phyloP scores from a whole-genome alignment of 73 alveolate genomes.

The Tetrahymena elliotti region DNA sequence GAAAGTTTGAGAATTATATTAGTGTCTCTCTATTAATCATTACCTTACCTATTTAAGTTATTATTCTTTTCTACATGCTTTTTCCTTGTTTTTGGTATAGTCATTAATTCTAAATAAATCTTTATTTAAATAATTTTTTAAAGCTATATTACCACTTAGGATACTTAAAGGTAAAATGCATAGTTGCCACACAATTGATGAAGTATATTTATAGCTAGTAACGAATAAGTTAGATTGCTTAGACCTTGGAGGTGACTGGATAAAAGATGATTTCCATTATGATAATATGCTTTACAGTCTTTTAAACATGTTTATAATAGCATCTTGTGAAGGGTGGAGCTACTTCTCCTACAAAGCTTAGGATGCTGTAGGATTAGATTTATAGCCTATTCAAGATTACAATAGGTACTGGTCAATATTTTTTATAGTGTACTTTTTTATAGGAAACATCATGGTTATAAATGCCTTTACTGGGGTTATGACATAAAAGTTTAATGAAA shows the following conservation, averaged over 20 bases:
- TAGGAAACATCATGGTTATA: conserved; percentile 11
- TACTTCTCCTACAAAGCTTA: conserved; percentile 1
- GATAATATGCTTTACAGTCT: neutral
- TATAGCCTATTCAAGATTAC: neutral
- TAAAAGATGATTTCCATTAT: neutral
- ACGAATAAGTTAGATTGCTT: neutral
- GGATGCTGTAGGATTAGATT: conserved; percentile 16
- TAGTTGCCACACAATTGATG: neutral
- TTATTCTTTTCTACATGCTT: neutral
- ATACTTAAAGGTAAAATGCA: neutral
- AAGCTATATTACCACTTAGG: neutral
- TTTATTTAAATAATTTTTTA: neutral
- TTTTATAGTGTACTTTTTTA: conserved; percentile 5
- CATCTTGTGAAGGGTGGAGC: conserved; percentile 27
- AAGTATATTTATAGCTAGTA: neutral
- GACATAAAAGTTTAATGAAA: conserved; percentile 19
- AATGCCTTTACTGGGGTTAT: conserved; percentile 25
- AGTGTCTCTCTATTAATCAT: neutral
- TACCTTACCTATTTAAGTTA: neutral
- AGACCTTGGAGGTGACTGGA: neutral
- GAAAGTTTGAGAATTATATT: neutral
- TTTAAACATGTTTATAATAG: conserved; percentile 1
- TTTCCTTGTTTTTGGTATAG: neutral
- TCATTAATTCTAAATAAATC: neutral
- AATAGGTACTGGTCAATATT: conserved; percentile 17